Base-by-base conservation (phyloP, 192 early-diverging fungal genomes). In the Linnemannia exigua region DNA sequence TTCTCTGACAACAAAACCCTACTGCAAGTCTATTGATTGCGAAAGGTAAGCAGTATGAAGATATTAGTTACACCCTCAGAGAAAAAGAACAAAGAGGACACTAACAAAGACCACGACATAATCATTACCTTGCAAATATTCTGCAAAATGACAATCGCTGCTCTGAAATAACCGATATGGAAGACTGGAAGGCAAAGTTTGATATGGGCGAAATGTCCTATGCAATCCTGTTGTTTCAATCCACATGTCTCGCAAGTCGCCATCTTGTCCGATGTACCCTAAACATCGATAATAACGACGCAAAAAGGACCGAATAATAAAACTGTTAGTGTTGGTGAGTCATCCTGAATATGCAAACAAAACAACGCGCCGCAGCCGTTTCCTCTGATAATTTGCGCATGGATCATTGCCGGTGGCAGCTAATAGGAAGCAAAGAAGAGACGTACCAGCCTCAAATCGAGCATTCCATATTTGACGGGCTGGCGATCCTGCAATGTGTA, bases 81-180 rank as follows among this genome's bases (percentile, higher is more conserved):
- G 20, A 28, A 31, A 72, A 44, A 44, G n/a, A 28, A 72, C 35
- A 38, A n/a, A 72, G 46, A 47, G 28, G 72, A 31, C 8, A 38
- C 19, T n/a, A 37, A 31, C 25, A 48, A 74, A 31, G 38, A 78
- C n/a, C 67, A 46, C 61, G 63, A 63, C 17, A 51, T 35, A 47
- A 0, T 47, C 36, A 35, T 0, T 86, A 96, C 96, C 90, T 99
- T 99, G 94, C 99, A 99, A 73, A 99, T 99, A 68, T 97, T 94
- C 90, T 99, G 98, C 46, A 99, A 88, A 72, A 99, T 96, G 28
- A 90, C 93, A 51, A 97, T 92, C 70, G 95, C 95, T 51, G 94
- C 91, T 79, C 96, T 95, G 86, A 99, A 99, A 89, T 97, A 99
- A 63, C 99, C 99, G 91, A 97, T 97, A 66, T 99, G 99, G 84